Evolutionary conservation across 225 moss, liverwort and hornwort genomes (phyloP).

Genomic region (Ulota crispa): DNA sequence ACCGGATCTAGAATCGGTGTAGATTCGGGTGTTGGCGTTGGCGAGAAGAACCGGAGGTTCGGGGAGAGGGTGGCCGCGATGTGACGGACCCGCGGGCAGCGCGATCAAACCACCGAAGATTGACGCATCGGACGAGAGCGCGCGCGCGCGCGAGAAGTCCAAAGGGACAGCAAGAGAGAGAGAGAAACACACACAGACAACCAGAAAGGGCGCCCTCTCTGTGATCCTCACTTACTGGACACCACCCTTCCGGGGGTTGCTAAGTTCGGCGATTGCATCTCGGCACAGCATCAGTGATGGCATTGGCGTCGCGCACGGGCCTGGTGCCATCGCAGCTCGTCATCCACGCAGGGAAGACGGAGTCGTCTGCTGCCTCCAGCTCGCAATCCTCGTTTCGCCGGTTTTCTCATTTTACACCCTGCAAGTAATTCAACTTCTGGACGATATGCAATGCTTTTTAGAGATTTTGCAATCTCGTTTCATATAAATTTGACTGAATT

Average conservation of each 20-base stretch:
- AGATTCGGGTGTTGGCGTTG: too few relatives aligned
- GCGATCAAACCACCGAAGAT: too few relatives aligned
- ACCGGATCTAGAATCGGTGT: too few relatives aligned
- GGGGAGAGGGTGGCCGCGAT: too few relatives aligned
- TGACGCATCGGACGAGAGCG: too few relatives aligned
- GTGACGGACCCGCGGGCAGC: too few relatives aligned
- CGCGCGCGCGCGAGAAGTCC: too few relatives aligned
- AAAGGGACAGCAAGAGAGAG: too few relatives aligned
- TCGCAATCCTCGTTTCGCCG: slow-evolving; percentile 6
- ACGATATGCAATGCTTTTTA: background rate
- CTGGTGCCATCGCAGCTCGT: background rate
- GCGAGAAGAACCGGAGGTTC: too few relatives aligned
- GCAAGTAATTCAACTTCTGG: slow-evolving; percentile 31
- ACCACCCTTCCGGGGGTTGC: background rate
- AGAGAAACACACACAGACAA: too few relatives aligned
- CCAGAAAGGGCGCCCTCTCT: too few relatives aligned
- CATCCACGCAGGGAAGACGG: background rate
- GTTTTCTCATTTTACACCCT: background rate
- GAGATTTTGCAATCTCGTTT: background rate
- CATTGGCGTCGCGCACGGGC: background rate
- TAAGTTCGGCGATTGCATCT: background rate
- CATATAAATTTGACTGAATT: background rate
- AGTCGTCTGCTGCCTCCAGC: background rate
- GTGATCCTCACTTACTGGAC: too few relatives aligned
- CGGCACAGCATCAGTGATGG: slow-evolving; percentile 23